Conservation (phyloP, 805 yeast genomes). For the Zygosaccharomyces kombuchaensis region DNA sequence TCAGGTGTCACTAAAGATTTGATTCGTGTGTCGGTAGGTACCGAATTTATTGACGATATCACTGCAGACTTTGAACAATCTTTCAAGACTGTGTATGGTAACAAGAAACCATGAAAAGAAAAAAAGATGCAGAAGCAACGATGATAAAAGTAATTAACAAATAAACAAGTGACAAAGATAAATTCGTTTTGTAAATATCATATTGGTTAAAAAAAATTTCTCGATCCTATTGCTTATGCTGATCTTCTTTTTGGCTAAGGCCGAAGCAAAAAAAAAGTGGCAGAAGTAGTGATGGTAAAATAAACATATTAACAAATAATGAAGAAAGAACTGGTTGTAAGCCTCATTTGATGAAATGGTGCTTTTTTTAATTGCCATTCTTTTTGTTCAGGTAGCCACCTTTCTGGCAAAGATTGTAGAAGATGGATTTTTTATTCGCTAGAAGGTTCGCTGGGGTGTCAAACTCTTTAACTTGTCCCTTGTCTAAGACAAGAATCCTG, state of each 20-base stretch:
- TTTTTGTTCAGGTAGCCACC: slow-evolving; percentile 38
- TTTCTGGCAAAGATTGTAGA: slow-evolving; percentile 52
- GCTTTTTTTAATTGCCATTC: not conserved
- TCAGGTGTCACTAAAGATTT: slow-evolving; percentile 88
- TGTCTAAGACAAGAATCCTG: slow-evolving; percentile 66
- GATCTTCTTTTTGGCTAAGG: no score
- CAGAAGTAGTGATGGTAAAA: no score
- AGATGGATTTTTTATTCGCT: slow-evolving; percentile 41
- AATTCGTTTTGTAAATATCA: not conserved
- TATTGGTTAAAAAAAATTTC: not conserved
- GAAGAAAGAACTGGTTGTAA: no score
- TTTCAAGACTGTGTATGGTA: slow-evolving; percentile 55
- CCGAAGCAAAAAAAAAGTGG: no score
- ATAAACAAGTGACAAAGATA: not conserved
- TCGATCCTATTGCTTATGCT: no score
- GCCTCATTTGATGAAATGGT: no score
- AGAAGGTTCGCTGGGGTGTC: slow-evolving; percentile 59
- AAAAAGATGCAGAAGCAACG: not conserved
- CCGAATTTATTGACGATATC: slow-evolving; percentile 87
- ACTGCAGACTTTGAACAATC: slow-evolving; percentile 86
- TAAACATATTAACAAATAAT: no score
- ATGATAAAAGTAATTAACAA: not conserved
- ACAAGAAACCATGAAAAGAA: slow-evolving; percentile 17
- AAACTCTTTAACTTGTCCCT: slow-evolving; percentile 72
- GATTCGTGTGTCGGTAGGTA: slow-evolving; percentile 86